These are phyloP conservation scores for Raphanus raphanistrum DNA, from an alignment of 345 rosid species.

Conservation along the genomic window DNA sequence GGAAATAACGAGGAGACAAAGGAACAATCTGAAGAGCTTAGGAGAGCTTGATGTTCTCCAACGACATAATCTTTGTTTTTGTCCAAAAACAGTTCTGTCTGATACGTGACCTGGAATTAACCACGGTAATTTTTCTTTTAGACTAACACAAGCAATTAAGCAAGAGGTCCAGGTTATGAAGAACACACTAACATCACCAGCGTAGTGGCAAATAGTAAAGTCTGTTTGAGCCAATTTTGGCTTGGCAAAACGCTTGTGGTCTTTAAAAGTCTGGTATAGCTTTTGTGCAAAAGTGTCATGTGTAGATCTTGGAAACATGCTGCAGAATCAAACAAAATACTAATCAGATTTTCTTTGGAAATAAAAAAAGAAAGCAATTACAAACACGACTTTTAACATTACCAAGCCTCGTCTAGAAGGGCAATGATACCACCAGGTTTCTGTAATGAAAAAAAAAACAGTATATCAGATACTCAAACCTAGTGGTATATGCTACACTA, in stretches of 20 bases:
- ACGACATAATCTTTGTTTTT: slow-evolving; percentile 96
- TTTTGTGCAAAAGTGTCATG: slow-evolving; percentile 93
- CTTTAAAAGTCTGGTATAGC: slow-evolving; percentile 93
- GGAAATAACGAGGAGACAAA: slow-evolving; percentile 87
- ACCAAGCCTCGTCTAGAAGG: slow-evolving; percentile 99
- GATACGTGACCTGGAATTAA: slow-evolving; percentile 82
- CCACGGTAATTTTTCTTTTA: slow-evolving; percentile 4
- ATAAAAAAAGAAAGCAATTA: slow-evolving; percentile 21
- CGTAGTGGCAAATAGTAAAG: slow-evolving; percentile 92
- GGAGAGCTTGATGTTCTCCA: slow-evolving; percentile 90
- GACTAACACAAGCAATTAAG: slow-evolving; percentile 15
- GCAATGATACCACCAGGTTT: slow-evolving; percentile 99
- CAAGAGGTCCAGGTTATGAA: slow-evolving; percentile 8
- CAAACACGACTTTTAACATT: slow-evolving; percentile 33
- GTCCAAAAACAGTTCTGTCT: slow-evolving; percentile 87
- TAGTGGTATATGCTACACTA: slow-evolving; percentile 10
- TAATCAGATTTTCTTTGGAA: slow-evolving; percentile 25
- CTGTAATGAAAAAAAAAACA: slow-evolving; percentile 53
- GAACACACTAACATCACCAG: slow-evolving; percentile 83
- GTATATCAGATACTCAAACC: slow-evolving; percentile 32
- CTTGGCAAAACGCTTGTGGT: slow-evolving; percentile 83
- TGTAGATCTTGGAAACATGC: slow-evolving; percentile 98
- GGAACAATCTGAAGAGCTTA: slow-evolving; percentile 74
- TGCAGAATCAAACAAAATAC: slow-evolving; percentile 41
- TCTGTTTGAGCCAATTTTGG: slow-evolving; percentile 91